These are phyloP conservation scores for Madurella mycetomatis DNA, from an alignment of 2,329 filamentous ascomycete species.

Conservation along the genomic window DNA sequence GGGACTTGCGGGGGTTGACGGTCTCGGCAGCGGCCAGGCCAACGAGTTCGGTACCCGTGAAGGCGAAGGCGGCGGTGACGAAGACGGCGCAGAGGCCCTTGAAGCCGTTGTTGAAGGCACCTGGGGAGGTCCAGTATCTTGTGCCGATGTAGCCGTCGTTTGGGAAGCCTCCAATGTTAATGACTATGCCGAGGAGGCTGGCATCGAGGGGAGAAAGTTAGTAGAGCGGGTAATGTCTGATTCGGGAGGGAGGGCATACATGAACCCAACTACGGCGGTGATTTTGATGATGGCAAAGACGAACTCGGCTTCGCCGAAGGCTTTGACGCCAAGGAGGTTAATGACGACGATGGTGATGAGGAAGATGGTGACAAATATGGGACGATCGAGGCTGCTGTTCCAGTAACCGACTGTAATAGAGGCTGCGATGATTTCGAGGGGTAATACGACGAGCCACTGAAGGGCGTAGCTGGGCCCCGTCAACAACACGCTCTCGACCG, in stretches of 20 bases:
- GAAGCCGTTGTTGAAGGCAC: constrained; percentile 81
- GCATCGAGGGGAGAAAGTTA: constrained; percentile 19
- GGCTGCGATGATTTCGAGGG: constrained; percentile 81
- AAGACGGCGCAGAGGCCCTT: constrained; percentile 77
- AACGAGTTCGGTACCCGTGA: constrained; percentile 71
- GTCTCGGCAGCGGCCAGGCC: constrained; percentile 75
- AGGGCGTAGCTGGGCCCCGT: constrained; percentile 62
- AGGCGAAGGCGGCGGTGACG: constrained; percentile 72
- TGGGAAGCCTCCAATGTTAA: constrained; percentile 77
- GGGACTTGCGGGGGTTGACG: constrained; percentile 71
- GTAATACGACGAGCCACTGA: constrained; percentile 81
- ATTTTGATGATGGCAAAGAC: constrained; percentile 84
- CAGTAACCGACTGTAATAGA: constrained; percentile 82
- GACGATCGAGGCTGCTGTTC: constrained; percentile 59
- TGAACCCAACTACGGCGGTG: constrained; percentile 79
- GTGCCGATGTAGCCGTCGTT: constrained; percentile 74
- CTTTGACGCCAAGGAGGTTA: constrained; percentile 83
- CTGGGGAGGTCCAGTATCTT: constrained; percentile 70
- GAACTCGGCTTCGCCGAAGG: constrained; percentile 87
- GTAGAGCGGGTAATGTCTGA: background rate
- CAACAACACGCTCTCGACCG: constrained; percentile 4
- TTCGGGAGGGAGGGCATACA: constrained; percentile 49
- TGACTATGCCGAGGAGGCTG: constrained; percentile 77
- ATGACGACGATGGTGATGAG: constrained; percentile 70
- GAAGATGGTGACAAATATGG: constrained; percentile 81